Conservation (phyloP, 2,329 filamentous ascomycete genomes). For the Atkinsonella texensis region DNA sequence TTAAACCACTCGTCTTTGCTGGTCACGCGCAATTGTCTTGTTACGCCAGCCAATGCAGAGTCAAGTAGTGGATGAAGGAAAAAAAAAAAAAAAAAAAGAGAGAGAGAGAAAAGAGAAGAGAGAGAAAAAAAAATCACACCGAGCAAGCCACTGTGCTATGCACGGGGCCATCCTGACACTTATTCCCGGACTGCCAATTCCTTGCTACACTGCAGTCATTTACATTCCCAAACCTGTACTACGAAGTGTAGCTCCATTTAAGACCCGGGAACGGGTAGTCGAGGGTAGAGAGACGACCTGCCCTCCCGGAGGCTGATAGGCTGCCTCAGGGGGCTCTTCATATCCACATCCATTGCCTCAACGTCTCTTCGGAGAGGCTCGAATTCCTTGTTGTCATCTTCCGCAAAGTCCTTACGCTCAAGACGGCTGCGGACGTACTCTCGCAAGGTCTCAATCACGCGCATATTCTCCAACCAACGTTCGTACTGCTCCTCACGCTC, state of each 20-base stretch:
- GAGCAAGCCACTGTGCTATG: not conserved
- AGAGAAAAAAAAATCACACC: not conserved
- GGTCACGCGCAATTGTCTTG: not conserved
- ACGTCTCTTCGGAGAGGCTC: conserved; percentile 10
- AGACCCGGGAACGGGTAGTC: conserved; percentile 23
- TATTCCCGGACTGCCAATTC: not conserved
- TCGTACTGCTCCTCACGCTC: conserved; percentile 53
- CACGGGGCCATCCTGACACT: not conserved
- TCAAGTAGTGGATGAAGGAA: not conserved
- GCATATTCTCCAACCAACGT: conserved; percentile 54
- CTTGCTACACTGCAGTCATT: not conserved
- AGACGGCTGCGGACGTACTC: conserved; percentile 46
- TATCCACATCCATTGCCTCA: conserved; percentile 26
- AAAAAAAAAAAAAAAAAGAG: too few relatives aligned
- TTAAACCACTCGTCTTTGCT: not conserved
- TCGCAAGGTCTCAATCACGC: conserved; percentile 49
- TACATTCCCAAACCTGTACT: not conserved
- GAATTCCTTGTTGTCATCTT: conserved; percentile 13
- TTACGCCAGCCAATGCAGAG: not conserved
- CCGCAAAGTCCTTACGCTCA: conserved; percentile 41
- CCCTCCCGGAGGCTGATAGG: conserved; percentile 16
- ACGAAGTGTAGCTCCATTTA: not conserved
- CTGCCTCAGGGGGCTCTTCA: conserved; percentile 18
- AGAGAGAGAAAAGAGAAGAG: too few relatives aligned
- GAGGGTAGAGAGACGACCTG: conserved; percentile 26